A percentile compares a stretch with the other conserved stretches of the same genome.
Evolutionary conservation across 106 monocot genomes (phyloP).

Genomic region (Posidonia australis): DNA sequence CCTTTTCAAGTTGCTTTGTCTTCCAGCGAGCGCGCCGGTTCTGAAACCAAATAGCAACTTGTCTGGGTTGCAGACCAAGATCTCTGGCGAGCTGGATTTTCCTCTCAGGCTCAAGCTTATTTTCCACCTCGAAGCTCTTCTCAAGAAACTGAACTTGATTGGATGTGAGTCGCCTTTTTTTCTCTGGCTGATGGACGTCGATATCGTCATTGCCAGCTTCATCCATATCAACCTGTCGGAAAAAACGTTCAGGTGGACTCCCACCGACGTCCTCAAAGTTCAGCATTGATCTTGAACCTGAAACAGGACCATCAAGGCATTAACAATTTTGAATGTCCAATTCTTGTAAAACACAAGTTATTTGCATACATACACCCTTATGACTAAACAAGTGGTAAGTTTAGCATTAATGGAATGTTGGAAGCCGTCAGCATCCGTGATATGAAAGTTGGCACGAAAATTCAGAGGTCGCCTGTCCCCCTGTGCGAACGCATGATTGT

Average conservation of each 20-base stretch:
- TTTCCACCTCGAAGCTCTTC: conserved; percentile 51
- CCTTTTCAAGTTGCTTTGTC: conserved; percentile 64
- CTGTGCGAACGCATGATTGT: no score
- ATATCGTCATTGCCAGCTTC: conserved; percentile 21
- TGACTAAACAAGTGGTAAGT: no score
- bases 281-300: conserved; percentile 43
- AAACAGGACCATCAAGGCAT: background rate
- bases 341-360: no score
- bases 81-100: conserved; percentile 50
- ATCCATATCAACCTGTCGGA: conserved; percentile 16
- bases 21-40: conserved; percentile 70
- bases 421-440: no score
- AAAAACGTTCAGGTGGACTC: conserved; percentile 7
- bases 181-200: conserved; percentile 39
- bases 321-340: no score
- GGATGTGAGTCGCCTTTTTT: conserved; percentile 42
- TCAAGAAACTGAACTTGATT: conserved; percentile 48
- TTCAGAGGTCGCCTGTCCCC: no score
- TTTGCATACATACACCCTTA: no score
- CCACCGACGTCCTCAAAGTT: conserved; percentile 28
- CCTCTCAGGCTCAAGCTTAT: conserved; percentile 60
- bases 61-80: conserved; percentile 51
- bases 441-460: no score
- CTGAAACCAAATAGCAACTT: conserved; percentile 76
- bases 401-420: no score